A percentile compares a stretch with the other conserved stretches of the same genome.
Conservation (phyloP, 1,284 basidiomycete species). For the Cutaneotrichosporon curvatum region DNA sequence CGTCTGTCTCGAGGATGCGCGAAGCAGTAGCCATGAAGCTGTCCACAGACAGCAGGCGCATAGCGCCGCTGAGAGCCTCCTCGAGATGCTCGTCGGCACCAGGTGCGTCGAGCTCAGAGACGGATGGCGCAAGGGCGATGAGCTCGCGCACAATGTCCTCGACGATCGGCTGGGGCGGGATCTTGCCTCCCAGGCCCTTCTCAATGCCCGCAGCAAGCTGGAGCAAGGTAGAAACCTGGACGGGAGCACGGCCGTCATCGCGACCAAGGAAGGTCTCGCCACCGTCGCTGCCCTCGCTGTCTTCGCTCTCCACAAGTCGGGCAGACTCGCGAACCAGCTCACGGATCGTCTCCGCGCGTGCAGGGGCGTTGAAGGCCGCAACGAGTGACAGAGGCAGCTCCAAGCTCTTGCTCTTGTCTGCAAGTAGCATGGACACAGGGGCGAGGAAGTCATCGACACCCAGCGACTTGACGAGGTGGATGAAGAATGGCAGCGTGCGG, state of each 20-base stretch:
- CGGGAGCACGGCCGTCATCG: not conserved
- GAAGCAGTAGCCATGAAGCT: slow-evolving; percentile 51
- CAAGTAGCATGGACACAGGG: slow-evolving; percentile 75
- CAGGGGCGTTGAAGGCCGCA: slow-evolving; percentile 56
- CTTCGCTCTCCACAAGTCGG: slow-evolving; percentile 49
- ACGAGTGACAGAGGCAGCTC: slow-evolving; percentile 59
- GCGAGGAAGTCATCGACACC: slow-evolving; percentile 75
- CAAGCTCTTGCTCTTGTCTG: slow-evolving; percentile 55
- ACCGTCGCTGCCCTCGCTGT: slow-evolving; percentile 9
- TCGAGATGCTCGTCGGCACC: slow-evolving; percentile 7
- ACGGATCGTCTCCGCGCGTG: slow-evolving; percentile 53
- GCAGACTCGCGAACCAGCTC: slow-evolving; percentile 62
- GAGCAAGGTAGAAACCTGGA: slow-evolving; percentile 46
- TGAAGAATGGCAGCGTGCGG: slow-evolving; percentile 62
- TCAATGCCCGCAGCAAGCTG: slow-evolving; percentile 51
- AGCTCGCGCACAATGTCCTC: slow-evolving; percentile 35
- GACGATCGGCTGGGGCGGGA: slow-evolving; percentile 26
- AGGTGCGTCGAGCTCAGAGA: slow-evolving; percentile 12
- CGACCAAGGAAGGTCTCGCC: slow-evolving; percentile 40
- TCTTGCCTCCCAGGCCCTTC: slow-evolving; percentile 27
- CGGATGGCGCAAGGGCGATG: slow-evolving; percentile 28
- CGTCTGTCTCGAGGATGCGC: slow-evolving; percentile 30
- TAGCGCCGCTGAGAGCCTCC: slow-evolving; percentile 35
- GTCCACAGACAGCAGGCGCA: slow-evolving; percentile 52
- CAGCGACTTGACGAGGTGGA: slow-evolving; percentile 79